Base-by-base conservation (phyloP, 305 asterid species). In the Fraxinus sp. region DNA sequence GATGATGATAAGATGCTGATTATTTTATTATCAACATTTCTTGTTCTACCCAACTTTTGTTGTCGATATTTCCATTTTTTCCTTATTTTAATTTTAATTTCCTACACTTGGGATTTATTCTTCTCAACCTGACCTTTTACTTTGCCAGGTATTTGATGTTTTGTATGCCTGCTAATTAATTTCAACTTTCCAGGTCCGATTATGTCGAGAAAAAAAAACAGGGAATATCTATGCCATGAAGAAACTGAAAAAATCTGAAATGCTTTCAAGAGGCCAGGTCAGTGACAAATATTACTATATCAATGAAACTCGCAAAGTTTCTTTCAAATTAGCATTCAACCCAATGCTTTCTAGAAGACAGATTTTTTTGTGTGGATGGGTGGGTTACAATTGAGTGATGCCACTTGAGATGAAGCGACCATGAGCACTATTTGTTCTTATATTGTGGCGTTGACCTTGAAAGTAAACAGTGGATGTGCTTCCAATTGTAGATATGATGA, bases 211-310 rank as follows among this genome's bases (percentile, higher is more conserved):
- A 87, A 96, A 84, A 85, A 94, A 93, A 88, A 90, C 99, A 0
- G 95, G 97, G 85, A 91, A 94, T 85, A 92, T 96, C 43, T 96
- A 96, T 89, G 99, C 99, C 80, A 96, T 96, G 99, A 96, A 94
- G 88, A 96, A 96, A 86, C 86, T 96, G 89, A 96, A 96, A 91
- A 96, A 96, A 88, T 94, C 99, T 79, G 99, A 96, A 92, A 96
- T 96, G 99, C 91, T 96, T 83, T 89, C 91, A 77, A 91, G 97
- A 86, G 99, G 98, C 86, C 99, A 96, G 99, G 99, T 95, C 81
- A 87, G 85, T 28, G 16, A 26, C 74, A 66, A 66, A 64, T 59
- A 59, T 20, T 59, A 59, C 70, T 7, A 14, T 78, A 81, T 81
- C 57, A 66, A 78, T 39, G 64, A 66, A 46, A 84, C 64, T 55